Base-by-base conservation (phyloP, 2,329 filamentous ascomycete genomes). In the Tolypocladium capitatum region DNA sequence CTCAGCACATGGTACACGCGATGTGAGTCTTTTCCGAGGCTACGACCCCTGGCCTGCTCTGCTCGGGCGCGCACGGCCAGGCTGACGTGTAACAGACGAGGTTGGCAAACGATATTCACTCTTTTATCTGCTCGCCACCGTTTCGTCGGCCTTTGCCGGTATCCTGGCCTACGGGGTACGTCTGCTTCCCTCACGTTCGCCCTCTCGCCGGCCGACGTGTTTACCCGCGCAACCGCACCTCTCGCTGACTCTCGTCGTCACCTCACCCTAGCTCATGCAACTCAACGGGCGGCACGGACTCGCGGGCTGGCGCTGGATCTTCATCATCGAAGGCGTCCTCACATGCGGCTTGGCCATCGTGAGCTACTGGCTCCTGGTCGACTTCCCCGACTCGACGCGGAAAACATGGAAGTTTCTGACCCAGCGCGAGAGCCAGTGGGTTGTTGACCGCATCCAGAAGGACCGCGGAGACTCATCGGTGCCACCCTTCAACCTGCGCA, bases 1-100 rank as follows among this genome's bases (percentile, higher is more conserved):
- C 72, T 88, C n/a, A 82, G 77, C 50, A 84, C 80, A 33, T 88
- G 82, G 82, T 86, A 84, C 58, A 81, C 80, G 0, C 66, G 80
- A 62, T 82, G 75, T 78, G 62, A 70, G 72, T 61, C 18, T 38
- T 1, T 28, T 4, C 14, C 14, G 3, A n/a, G 21, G 11, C 21
- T 11, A 11, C 10, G 16, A 30, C 0, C 2, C 16, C 24, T 16
- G 28, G 16, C 24, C 36, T 28, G 6, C 21, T 27, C 24, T 28
- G 24, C 38, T 8, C n/a, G n/a, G n/a, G n/a, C n/a, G n/a, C n/a
- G 32, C 32, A 14, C 40, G 11, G 21, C 24, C 27, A 28, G 16
- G 8, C 45, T 36, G 13, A 27, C 27, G 13, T 4, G 9, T 2
- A 14, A 4, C 32, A 71, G 83, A 78, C 55, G 82, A 87, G 63